These are phyloP conservation scores for Dissophora ornata DNA, from an alignment of 192 early-diverging fungal genomes.

Conservation along the genomic window DNA sequence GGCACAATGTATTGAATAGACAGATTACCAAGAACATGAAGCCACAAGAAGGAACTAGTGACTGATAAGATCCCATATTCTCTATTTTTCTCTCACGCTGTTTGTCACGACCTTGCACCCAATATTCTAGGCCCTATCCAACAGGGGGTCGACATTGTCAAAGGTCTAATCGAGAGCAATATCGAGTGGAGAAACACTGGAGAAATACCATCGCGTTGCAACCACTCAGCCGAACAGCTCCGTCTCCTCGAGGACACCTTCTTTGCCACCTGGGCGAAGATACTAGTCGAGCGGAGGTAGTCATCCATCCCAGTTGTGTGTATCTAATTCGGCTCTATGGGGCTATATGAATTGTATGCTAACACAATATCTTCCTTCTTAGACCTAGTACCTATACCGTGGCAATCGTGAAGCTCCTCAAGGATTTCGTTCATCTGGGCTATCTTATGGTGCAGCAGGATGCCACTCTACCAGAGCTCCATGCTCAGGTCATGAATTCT, in stretches of 20 bases:
- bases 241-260: constrained; percentile 16
- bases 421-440: constrained; percentile 31
- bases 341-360: too few species aligned
- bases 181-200: constrained; percentile 21
- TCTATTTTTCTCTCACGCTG: too few species aligned
- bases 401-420: constrained; percentile 11
- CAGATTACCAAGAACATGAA: too few species aligned
- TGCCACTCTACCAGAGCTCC: constrained; percentile 20
- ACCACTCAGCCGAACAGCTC: constrained; percentile 3
- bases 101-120: too few species aligned
- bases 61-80: too few species aligned
- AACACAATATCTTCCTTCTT: too few species aligned
- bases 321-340: too few species aligned
- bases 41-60: too few species aligned
- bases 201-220: neutral
- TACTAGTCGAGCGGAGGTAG: constrained; percentile 39
- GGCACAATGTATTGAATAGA: too few species aligned
- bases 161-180: neutral
- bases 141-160: constrained; percentile 22
- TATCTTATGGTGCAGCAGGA: constrained; percentile 29
- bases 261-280: constrained; percentile 37
- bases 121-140: constrained; percentile 18
- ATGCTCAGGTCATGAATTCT: constrained; percentile 14
- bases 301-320: too few species aligned
- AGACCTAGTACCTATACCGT: constrained; percentile 23